These are phyloP conservation scores for Xanthoceras sorbifolium DNA, from an alignment of 345 rosid genomes.

Conservation along the genomic window DNA sequence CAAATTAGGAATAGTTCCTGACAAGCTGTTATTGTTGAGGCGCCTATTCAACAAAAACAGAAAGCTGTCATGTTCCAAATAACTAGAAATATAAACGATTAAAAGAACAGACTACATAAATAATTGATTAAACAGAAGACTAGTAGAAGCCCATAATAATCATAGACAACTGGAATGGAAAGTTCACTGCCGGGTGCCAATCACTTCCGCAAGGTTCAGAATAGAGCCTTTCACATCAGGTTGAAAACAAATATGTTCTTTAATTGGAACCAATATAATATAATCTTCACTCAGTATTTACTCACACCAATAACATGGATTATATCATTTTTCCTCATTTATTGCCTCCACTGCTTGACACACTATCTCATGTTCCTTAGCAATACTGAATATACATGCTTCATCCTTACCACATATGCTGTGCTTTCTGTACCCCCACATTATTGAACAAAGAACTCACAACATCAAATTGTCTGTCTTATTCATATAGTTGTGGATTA, in stretches of 20 bases:
- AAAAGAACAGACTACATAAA: neutral
- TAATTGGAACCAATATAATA: neutral
- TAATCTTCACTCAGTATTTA: neutral
- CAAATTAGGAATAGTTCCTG: conserved; percentile 56
- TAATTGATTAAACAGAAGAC: neutral
- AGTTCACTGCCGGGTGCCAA: neutral
- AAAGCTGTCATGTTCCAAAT: conserved; percentile 19
- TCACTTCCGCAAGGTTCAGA: conserved; percentile 1
- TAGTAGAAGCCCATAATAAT: neutral
- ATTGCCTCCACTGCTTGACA: neutral
- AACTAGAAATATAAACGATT: conserved; percentile 8
- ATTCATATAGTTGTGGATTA: neutral
- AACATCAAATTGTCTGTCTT: neutral
- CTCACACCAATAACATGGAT: neutral
- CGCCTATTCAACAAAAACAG: conserved; percentile 49
- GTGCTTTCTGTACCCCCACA: neutral
- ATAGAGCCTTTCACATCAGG: neutral
- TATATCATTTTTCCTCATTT: neutral
- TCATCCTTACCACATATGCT: neutral
- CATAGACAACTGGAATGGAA: conserved; percentile 1
- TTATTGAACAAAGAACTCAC: neutral
- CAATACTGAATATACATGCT: neutral
- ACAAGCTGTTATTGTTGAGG: conserved; percentile 70
- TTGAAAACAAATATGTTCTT: neutral
- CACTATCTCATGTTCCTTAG: neutral